Evolutionary conservation across 176 grass and related monocot genomes (phyloP), one percentile per base, ranked within the genome.

Genomic region (Oryza officinalis): DNA sequence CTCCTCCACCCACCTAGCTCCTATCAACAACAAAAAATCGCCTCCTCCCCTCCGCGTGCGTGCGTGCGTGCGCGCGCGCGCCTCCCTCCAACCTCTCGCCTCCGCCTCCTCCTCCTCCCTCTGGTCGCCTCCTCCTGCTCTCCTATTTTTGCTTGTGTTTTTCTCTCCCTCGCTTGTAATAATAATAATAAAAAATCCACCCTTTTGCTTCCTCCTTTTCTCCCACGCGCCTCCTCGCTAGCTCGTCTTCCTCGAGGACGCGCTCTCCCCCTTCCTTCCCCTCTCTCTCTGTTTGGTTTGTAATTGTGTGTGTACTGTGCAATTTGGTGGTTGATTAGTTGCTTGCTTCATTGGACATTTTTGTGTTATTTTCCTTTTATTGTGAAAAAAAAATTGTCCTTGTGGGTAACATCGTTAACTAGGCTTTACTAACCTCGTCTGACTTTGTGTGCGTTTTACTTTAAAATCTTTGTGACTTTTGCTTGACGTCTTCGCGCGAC

Each of bases 111-210:
- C 73, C 81, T 74, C 47, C n/a, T n/a, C 10, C 22, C 52, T 63
- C 88, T 67, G 78, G 72, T 90, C 79, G 74, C 84, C 86, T 84
- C 65, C 45, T 47, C 18, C 89, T 77, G 17, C 77, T 86, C 77
- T 88, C 90, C 82, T 92, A 88, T 92, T 82, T 88, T 88, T 82
- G 81, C 65, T 88, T 81, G 83, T 86, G 70, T 82, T 69, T 69
- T 68, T 87, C 78, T 63, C 71, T 84, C 67, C 59, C 84, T 92
- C 61, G 65, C 59, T 73, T 85, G 38, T 47, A 38, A 38, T 38
- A 38, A 47, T 41, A 40, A 30, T 1, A n/a, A n/a, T n/a, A n/a
- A n/a, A n/a, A n/a, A n/a, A n/a, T n/a, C n/a, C n/a, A n/a, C n/a
- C n/a, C 30, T 54, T 69, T 43, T 86, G 44, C 37, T 40, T 73